Conservation (phyloP, 148 eudicot species). For the Heliosperma pusillum region DNA sequence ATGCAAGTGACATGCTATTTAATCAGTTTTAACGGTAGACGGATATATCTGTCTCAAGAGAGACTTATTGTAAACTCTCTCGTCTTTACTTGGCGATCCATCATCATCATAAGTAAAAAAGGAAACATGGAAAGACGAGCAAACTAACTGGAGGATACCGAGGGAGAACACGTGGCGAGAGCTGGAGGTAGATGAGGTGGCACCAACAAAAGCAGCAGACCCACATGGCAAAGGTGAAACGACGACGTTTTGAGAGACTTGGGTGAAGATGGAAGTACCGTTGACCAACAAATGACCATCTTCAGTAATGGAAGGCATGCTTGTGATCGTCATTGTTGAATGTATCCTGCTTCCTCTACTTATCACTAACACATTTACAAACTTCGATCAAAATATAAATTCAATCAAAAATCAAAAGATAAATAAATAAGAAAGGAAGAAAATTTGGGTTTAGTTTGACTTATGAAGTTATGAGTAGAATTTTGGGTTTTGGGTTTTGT, state of each 20-base stretch:
- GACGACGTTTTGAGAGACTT: slow-evolving; percentile 32
- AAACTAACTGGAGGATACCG: slow-evolving; percentile 29
- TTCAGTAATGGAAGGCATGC: slow-evolving; percentile 10
- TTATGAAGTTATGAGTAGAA: too few relatives aligned
- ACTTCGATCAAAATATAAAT: too few relatives aligned
- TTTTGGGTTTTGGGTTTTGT: too few relatives aligned
- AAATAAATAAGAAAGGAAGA: too few relatives aligned
- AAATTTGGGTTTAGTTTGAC: too few relatives aligned
- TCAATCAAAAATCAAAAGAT: too few relatives aligned
- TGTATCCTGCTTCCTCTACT: not conserved
- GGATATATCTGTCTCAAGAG: too few relatives aligned
- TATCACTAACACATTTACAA: not conserved
- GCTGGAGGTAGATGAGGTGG: slow-evolving; percentile 17
- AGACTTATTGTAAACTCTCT: too few relatives aligned
- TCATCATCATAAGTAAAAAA: too few relatives aligned
- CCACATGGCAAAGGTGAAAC: slow-evolving; percentile 25
- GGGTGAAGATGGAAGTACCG: slow-evolving; percentile 31
- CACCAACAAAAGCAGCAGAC: slow-evolving; percentile 33
- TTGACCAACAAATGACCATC: slow-evolving; percentile 35
- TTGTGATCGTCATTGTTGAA: slow-evolving; percentile 23
- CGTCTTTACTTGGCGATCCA: not conserved
- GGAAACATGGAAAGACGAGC: too few relatives aligned
- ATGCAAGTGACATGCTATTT: too few relatives aligned
- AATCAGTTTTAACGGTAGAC: too few relatives aligned
- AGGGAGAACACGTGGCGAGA: slow-evolving; percentile 41